These are phyloP conservation scores for Sordariomycetes sp. DNA, from an alignment of 2,329 filamentous ascomycete species.

Conservation along the genomic window DNA sequence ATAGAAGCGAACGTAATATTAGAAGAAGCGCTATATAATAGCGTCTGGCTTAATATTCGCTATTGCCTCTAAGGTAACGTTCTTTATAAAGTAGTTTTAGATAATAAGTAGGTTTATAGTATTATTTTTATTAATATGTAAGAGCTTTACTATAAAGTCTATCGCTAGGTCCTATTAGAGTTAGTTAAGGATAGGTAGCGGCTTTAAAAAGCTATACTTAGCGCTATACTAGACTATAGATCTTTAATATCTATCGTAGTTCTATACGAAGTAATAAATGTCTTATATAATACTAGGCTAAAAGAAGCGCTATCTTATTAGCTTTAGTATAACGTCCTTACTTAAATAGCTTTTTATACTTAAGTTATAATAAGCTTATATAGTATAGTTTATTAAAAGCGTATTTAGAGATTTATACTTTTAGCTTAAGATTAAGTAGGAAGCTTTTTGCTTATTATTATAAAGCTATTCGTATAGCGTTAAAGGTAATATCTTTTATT, in stretches of 20 bases:
- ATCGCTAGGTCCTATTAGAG: neutral
- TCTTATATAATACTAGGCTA: neutral
- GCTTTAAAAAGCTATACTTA: neutral
- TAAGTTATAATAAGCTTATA: neutral
- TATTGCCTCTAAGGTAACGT: neutral
- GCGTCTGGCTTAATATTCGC: neutral
- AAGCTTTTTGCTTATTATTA: neutral
- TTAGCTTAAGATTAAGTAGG: neutral
- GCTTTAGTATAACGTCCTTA: neutral
- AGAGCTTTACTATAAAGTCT: constrained; percentile 1
- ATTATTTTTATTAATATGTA: neutral
- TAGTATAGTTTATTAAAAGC: no score
- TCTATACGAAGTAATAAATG: neutral
- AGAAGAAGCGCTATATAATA: neutral
- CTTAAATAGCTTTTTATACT: neutral
- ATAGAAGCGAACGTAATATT: neutral
- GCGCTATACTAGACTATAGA: neutral
- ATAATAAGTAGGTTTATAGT: neutral
- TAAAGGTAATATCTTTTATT: neutral
- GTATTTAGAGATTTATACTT: no score
- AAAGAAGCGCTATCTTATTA: neutral
- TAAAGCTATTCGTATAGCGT: no score
- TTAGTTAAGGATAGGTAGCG: neutral
- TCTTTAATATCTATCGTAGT: neutral
- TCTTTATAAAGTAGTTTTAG: neutral